Evolutionary conservation across 129 eudicot species (phyloP).

Genomic region (Arctium lappa): DNA sequence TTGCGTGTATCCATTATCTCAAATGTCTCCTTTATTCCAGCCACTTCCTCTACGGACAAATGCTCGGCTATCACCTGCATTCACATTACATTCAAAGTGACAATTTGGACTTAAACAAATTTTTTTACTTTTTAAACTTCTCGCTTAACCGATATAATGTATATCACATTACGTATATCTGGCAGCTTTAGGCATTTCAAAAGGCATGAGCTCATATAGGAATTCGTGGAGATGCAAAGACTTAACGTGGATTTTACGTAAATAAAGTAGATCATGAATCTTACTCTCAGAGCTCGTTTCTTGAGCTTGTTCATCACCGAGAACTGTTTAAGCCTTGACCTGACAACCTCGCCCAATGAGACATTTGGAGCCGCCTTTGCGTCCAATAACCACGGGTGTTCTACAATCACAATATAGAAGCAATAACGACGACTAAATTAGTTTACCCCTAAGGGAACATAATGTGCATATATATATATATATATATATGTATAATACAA

Average conservation of each 20-base stretch:
- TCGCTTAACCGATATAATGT: neutral
- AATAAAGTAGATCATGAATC: slow-evolving; percentile 12
- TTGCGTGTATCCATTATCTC: slow-evolving; percentile 67
- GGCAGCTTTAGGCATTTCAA: neutral
- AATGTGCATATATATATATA: neutral
- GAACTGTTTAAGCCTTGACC: slow-evolving; percentile 81
- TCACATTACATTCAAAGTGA: slow-evolving; percentile 19
- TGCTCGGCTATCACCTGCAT: slow-evolving; percentile 73
- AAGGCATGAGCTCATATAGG: neutral
- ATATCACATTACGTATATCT: neutral
- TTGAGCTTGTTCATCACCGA: slow-evolving; percentile 85
- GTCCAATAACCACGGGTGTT: slow-evolving; percentile 78
- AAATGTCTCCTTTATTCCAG: slow-evolving; percentile 70
- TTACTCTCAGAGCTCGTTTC: slow-evolving; percentile 74
- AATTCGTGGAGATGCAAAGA: neutral
- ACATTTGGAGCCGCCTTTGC: slow-evolving; percentile 80
- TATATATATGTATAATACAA: neutral
- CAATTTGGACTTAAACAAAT: neutral
- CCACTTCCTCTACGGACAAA: slow-evolving; percentile 69
- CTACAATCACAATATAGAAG: slow-evolving; percentile 32
- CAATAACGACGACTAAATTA: neutral
- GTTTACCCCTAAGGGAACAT: neutral
- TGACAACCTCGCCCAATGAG: slow-evolving; percentile 84
- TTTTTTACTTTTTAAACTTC: neutral
- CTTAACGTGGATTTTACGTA: neutral